Base-by-base conservation (phyloP, 2,329 filamentous ascomycete genomes). In the Neofusicoccum cordaticola region DNA sequence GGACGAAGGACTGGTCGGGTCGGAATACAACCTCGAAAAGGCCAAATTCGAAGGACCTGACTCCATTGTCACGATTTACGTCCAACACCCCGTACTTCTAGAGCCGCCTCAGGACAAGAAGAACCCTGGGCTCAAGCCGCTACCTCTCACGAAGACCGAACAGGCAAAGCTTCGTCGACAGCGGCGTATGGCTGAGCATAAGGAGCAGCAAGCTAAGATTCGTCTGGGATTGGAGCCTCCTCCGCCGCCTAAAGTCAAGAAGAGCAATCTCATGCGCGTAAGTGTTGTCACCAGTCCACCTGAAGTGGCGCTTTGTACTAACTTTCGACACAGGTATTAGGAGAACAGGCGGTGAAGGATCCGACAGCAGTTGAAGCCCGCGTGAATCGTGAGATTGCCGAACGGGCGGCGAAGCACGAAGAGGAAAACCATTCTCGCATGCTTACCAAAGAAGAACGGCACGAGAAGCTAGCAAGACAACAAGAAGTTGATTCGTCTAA, bases 121-220 rank as follows among this genome's bases (percentile, higher is more conserved):
- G 66, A 82, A 88, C 13, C 90, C 92, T 0, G 83, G 86, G 17
- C 86, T 91, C 13, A 97, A 98, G 76, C 88, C 95, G 4, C 93
- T 98, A 88, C 96, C 91, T 76, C 85, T 99, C 62, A 99, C 96
- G 1, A 83, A 88, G 8, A 93, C 92, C 74, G 96, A 99, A 79
- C 92, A 94, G 77, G 90, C 91, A 61, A 98, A 98, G 77, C 82
- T 96, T 65, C 90, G 95, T 61, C 86, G 95, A 42, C 93, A 97
- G 78, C 88, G 92, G 63, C 88, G 96, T 68, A 94, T 94, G 86
- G 93, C 91, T 45, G 92, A 97, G 68, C 83, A 96, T 68, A 98
- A 98, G 77, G 96, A 99, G 78, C 89, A 93, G 74, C 95, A 99
- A 78, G 93, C 94, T 42, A 98, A 99, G 81, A 95, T 98, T 67